Evolutionary conservation across 768 basidiomycete species (phyloP), one percentile per base, ranked within the genome.

Genomic region (Boletus speciosus): DNA sequence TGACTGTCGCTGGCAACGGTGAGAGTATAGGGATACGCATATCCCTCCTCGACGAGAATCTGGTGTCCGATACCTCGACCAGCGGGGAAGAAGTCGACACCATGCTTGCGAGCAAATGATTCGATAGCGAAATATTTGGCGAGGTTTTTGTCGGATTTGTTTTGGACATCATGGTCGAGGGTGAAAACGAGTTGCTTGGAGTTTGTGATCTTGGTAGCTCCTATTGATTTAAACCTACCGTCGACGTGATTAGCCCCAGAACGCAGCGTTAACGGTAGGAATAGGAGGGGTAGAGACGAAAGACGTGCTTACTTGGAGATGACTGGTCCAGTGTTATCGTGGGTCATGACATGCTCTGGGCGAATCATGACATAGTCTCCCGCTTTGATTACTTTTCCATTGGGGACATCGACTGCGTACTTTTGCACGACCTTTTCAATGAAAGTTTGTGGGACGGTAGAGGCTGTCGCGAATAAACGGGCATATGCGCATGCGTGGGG

Each of bases 341-440:
- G 93, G 10, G 92, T 95, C 93, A 95, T 95, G 62, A 98, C 94
- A 81, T 98, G 93, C 68, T 98, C 88, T 23, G 97, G 97, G 39
- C 85, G 84, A 74, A 99, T 97, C 95, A 98, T 99, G 37, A 98
- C 94, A 84, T 98, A 98, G 85, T 99, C 97, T 14, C 96, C 97
- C 36, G 94, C 91, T 62, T 83, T 85, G 61, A 98, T 90, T 15
- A 78, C 75, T 68, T 88, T 91, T 41, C 87, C 88, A 49, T 78
- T 72, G 3, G 92, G 85, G 1, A 94, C 77, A 47, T 86, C 93
- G n/a, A 98, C 91, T 0, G 97, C 86, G 76, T 98, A 96, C 68
- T 87, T 90, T 72, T 98, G 95, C 0, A 99, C 95, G 58, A 99
- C 88, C 76, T 99, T 98, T 73, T 99, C 96, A 65, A 98, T 90